Percentiles rank a stretch among this genome's conserved stretches.
Evolutionary conservation across 805 yeast species (phyloP).

Genomic region (Jamesozyma jinghongensis): DNA sequence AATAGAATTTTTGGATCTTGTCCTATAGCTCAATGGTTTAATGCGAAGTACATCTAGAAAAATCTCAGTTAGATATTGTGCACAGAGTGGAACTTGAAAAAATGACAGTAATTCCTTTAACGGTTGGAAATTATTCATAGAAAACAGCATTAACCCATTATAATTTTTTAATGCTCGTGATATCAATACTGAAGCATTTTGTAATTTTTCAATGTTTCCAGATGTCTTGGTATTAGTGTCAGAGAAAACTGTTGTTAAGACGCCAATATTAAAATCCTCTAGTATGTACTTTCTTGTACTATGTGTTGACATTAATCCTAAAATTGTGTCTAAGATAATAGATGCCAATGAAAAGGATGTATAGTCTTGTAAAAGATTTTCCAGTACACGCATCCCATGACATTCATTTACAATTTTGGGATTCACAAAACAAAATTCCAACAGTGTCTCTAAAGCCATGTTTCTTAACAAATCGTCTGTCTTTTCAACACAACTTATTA

Average conservation of each 20-base stretch:
- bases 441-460: slow-evolving; percentile 46
- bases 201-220: slow-evolving; percentile 45
- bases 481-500: slow-evolving; percentile 56
- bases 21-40: slow-evolving; percentile 42
- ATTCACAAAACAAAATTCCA: slow-evolving; percentile 42
- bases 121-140: slow-evolving; percentile 46
- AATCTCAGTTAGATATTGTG: slow-evolving; percentile 61
- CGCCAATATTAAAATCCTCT: slow-evolving; percentile 53
- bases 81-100: slow-evolving; percentile 48
- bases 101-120: slow-evolving; percentile 52
- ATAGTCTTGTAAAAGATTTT: slow-evolving; percentile 20
- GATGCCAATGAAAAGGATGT: slow-evolving; percentile 21
- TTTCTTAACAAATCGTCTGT: slow-evolving; percentile 42
- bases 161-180: slow-evolving; percentile 57
- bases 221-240: slow-evolving; percentile 45
- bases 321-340: slow-evolving; percentile 21
- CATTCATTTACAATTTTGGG: slow-evolving; percentile 39
- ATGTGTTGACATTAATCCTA: slow-evolving; percentile 23
- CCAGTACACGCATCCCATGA: slow-evolving; percentile 39
- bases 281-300: slow-evolving; percentile 31
- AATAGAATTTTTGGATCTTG: slow-evolving; percentile 5
- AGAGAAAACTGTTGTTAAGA: slow-evolving; percentile 61
- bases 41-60: slow-evolving; percentile 60
- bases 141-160: slow-evolving; percentile 64
- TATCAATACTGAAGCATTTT: slow-evolving; percentile 50